Base-by-base conservation (phyloP, 169 alveolate genomes). In the Plasmodium inui region DNA sequence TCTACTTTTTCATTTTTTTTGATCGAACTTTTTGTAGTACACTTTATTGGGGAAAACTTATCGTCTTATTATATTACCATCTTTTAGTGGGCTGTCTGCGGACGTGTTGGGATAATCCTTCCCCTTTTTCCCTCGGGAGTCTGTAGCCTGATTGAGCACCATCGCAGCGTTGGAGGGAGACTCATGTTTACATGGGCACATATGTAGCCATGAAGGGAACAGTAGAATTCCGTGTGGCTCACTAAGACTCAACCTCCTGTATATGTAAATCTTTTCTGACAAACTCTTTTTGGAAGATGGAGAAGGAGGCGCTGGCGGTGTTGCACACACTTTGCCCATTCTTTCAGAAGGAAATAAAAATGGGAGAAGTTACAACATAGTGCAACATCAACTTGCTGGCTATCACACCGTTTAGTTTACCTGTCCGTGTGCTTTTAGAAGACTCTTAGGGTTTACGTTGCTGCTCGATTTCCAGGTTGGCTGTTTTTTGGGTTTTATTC, bases 401-500 rank as follows among this genome's bases (percentile, higher is more conserved):
- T 50, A 17, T 55, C 7, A 6, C 37, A 67, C 39, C 71, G 72
- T 67, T 70, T 70, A 41, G 34, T 41, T 10, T 71, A 83, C 92
- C 34, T 17, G 61, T 17, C 41, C 90, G 22, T 46, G 7, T 9
- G 14, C 26, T 26, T 71, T 83, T 83, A 17, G 83, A n/a, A 32
- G 61, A 19, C 41, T 71, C 26, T 8, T 70, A 67, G 34, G 17
- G 44, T 72, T 70, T 10, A n/a, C 41, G 17, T 39, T 39, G 50
- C 17, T 39, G n/a, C 50, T 34, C 74, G 83, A 39, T 39, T 53
- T 83, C 34, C 53, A 26, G 28, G 50, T 22, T 55, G 41, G 44
- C 3, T 28, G 76, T 0, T 82, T 82, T 28, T 82, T 82, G 28
- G 2, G 44, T 41, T 83, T 83, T 71, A 83, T 26, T 67, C 92